Base-by-base conservation (phyloP, 148 eudicot species). In the Vaccinium vitisidaea region DNA sequence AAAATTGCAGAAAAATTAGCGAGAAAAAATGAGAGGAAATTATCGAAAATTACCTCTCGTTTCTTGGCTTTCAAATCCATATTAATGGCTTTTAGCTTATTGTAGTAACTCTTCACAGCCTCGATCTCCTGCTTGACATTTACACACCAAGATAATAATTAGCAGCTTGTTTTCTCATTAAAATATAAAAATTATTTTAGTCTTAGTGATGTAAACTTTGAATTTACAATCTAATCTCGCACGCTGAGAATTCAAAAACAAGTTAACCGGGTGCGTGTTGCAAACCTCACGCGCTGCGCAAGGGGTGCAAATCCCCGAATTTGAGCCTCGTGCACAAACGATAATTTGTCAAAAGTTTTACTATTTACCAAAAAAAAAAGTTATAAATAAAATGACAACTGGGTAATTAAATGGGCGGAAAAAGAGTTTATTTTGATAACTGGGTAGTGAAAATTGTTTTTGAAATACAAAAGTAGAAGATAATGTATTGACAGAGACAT, bases 101-200 rank as follows among this genome's bases (percentile, higher is more conserved):
- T 74, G 84, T 75, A 67, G 88, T 84, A 81, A 56, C 78, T 80
- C 50, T 30, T 84, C n/a, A 86, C 86, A 36, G 61, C 63, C 76
- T 84, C 88, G 8, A 88, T 69, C 71, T 88, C 87, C 90, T 88
- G 86, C 71, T 56, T 8, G n/a, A 27, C 32, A 43, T 43, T 43
- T 43, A 43, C 46, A 5, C 6, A 65, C 8, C n/a, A 61, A 19
- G 32, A 65, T 13, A 16, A 9, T 43, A 65, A n/a, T 65, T 65
- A 8, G 6, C 46, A 65, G 15, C 14, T 2, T 23, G 5, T 65
- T 63, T 63, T n/a, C 70, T 63, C 30, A 9, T 61, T 61, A 4
- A 23, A 23, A 65, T 10, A n/a, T 3, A n/a, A 63, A 21, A 11
- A 63, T 63, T 59, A 58, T 16, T 58, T 5, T 58, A 16, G 23